A percentile compares a stretch with the other conserved stretches of the same genome.
phyloP scores from a whole-genome alignment of 139 green algal species.

The Edaphochlamys debaryana region DNA sequence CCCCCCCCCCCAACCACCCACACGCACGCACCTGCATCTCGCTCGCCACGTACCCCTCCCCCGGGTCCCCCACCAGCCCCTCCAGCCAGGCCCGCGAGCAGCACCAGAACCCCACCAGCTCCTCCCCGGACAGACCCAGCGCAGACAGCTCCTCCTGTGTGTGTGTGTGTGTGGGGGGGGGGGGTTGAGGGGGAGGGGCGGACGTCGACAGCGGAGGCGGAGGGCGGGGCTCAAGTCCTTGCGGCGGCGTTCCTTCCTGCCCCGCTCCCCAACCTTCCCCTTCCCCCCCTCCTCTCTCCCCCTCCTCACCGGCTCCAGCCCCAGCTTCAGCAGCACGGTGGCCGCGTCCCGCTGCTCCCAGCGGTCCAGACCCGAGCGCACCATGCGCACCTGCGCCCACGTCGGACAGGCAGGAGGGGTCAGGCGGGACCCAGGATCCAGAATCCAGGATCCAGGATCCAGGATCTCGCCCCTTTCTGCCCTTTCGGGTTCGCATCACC shows the following conservation, averaged over 20 bases:
- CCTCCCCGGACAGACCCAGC: neutral
- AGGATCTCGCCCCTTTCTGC: no score
- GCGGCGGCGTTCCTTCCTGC: neutral
- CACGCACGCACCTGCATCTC: slow-evolving; percentile 12
- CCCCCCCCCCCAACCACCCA: neutral
- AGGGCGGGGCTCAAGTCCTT: neutral
- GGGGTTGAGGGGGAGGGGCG: no score
- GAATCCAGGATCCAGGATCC: no score
- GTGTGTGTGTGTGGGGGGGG: no score
- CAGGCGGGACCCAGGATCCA: neutral
- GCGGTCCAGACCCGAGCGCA: slow-evolving; percentile 8
- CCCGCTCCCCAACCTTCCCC: neutral
- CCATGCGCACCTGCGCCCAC: slow-evolving; percentile 24
- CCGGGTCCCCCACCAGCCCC: slow-evolving; percentile 7
- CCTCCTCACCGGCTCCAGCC: slow-evolving; percentile 1
- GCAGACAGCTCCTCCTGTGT: slow-evolving; percentile 32
- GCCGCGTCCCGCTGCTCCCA: slow-evolving; percentile 50
- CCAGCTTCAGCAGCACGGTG: slow-evolving; percentile 42
- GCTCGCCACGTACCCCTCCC: neutral
- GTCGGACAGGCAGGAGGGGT: neutral
- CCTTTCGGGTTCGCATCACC: no score
- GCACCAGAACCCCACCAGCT: slow-evolving; percentile 40
- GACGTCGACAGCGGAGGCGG: neutral
- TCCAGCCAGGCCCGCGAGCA: slow-evolving; percentile 47
- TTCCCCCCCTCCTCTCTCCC: neutral